Evolutionary conservation across 1,139 yeast genomes (phyloP).

Genomic region (Saccharomycopsis crataegensis): DNA sequence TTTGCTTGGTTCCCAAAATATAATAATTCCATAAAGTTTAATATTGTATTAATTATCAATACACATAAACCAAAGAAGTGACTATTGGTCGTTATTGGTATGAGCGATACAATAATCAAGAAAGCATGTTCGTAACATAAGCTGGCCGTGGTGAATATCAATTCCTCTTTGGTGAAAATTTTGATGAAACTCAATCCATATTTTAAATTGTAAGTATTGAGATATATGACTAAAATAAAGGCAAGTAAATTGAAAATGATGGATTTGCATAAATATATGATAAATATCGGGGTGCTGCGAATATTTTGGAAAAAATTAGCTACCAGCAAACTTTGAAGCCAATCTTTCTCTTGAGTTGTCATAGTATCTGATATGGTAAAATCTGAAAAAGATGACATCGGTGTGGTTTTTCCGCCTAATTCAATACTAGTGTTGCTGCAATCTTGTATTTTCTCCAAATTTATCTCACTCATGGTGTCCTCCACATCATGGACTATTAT

Average conservation of each 20-base stretch:
- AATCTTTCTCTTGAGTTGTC: no score
- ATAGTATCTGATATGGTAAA: no score
- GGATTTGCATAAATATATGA: neutral
- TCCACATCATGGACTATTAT: no score
- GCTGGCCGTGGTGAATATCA: neutral
- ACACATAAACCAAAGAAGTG: neutral
- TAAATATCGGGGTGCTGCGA: neutral
- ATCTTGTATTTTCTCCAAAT: no score
- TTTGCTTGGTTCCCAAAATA: neutral
- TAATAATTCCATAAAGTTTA: neutral
- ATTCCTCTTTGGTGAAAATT: neutral
- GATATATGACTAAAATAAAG: neutral
- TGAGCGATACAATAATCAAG: neutral
- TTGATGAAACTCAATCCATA: neutral
- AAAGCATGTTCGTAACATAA: neutral
- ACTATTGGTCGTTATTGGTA: neutral
- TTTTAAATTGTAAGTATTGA: neutral
- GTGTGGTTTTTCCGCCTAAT: no score
- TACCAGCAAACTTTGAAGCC: neutral
- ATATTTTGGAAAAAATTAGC: neutral
- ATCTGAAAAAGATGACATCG: no score
- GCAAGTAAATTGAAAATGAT: neutral
- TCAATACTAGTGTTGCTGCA: no score
- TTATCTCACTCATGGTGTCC: no score
- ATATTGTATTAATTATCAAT: neutral